Evolutionary conservation across 371 early-diverging fungal species (phyloP).

Genomic region (Capniomyces stellatus): DNA sequence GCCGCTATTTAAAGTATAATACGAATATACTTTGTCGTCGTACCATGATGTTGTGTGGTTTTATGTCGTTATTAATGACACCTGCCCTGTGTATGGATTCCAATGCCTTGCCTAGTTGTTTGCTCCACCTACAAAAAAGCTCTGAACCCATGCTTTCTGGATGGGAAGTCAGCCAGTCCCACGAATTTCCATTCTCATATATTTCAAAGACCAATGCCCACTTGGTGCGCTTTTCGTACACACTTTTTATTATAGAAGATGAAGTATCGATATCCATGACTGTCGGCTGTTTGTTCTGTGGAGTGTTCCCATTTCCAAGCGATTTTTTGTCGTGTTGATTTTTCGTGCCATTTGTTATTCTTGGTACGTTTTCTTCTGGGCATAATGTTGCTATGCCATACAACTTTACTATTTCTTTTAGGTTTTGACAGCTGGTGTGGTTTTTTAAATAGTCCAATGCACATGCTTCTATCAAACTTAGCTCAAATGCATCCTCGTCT

Average conservation of each 20-base stretch:
- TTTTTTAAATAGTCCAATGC: conserved; percentile 8
- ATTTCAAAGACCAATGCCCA: conserved; percentile 44
- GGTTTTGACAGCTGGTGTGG: neutral
- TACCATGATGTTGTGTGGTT: conserved; percentile 68
- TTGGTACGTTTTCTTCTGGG: neutral
- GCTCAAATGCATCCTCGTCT: conserved; percentile 22
- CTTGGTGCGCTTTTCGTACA: neutral
- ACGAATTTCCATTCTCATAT: conserved; percentile 37
- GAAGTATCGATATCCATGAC: conserved; percentile 5
- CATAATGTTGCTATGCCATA: neutral
- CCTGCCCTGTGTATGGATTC: conserved; percentile 40
- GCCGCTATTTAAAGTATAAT: too few relatives aligned
- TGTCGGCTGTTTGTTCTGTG: conserved; percentile 6
- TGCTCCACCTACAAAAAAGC: conserved; percentile 40
- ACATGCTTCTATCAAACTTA: conserved; percentile 22
- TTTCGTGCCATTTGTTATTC: neutral
- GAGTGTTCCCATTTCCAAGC: conserved; percentile 10
- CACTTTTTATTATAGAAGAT: neutral
- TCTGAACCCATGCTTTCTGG: conserved; percentile 31
- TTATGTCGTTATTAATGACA: conserved; percentile 71
- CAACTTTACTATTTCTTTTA: neutral
- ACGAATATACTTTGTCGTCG: too few relatives aligned
- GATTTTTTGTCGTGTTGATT: conserved; percentile 1
- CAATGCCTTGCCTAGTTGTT: conserved; percentile 46
- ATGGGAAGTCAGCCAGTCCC: conserved; percentile 38